Base-by-base conservation (phyloP, 352 stramenopile genomes). In the Phytophthora quininea region DNA sequence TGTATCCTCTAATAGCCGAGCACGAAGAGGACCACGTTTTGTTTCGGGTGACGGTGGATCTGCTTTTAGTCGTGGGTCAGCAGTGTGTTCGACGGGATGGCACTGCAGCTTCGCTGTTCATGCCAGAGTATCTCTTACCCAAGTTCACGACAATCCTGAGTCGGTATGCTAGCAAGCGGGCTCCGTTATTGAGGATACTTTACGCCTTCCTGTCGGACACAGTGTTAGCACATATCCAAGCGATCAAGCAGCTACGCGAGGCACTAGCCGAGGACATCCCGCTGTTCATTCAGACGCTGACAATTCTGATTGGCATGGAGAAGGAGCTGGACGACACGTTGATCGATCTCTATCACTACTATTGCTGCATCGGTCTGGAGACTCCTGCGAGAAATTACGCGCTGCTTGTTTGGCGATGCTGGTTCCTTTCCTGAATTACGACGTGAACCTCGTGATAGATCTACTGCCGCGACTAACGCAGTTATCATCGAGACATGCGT, bases 321-420 rank as follows among this genome's bases (percentile, higher is more conserved):
- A 75, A 14, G 4, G 73, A 87, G 15, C 63, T 95, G 15, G 81
- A 93, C 64, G 82, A 88, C 14, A 86, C 82, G 15, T 67, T 97
- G 10, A 71, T 90, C 29, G 89, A 97, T 45, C 61, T 96, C 47
- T 97, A 97, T 42, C 70, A 92, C 51, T 96, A 96, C 68, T 96
- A 96, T 65, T 92, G 77, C 66, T 90, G 85, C 70, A 96, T 96
- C 40, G 89, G 88, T 3, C 60, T 95, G 11, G 84, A 92, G 54
- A 81, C 75, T 19, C 46, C 19, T 91, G 82, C 49, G 83, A 91
- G 33, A 93, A 93, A 54, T 74, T 96, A 1, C 84, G 87, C 19
- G 88, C 89, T 11, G 84, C 83, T 27, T 90, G 82, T 24, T 58
- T 96, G 32, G 88, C 82, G 12, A 96, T 96, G 88, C 69, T 96